Percentiles rank a stretch among this genome's conserved stretches.
Evolutionary conservation across 192 early-diverging fungal species (phyloP).

Genomic region (Chytriomyces sp.): DNA sequence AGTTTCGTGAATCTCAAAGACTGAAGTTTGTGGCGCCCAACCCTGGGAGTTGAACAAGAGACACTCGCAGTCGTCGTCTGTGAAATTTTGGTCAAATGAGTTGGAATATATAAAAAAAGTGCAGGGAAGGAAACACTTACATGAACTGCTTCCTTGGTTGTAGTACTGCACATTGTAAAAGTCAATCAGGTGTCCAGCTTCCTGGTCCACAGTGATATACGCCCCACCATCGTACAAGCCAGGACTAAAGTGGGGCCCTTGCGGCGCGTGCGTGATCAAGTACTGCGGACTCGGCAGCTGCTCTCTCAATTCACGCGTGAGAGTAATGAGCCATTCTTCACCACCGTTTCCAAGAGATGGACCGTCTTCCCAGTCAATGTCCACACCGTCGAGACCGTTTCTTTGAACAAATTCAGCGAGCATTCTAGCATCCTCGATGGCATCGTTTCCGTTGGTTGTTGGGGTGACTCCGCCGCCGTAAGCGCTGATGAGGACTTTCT

Average conservation of each 20-base stretch:
- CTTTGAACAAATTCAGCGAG: neutral
- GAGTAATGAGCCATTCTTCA: slow-evolving; percentile 13
- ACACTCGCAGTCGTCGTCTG: neutral
- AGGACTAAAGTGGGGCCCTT: slow-evolving; percentile 15
- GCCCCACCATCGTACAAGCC: slow-evolving; percentile 4
- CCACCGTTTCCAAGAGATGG: neutral
- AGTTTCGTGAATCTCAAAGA: slow-evolving; percentile 3
- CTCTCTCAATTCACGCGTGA: slow-evolving; percentile 6
- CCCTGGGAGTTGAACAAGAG: neutral
- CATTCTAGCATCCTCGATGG: neutral
- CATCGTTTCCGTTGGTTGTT: neutral
- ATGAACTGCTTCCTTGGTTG: slow-evolving; percentile 14
- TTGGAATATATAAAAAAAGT: neutral
- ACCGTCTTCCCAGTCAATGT: neutral
- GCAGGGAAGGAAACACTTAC: neutral
- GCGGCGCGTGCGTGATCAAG: slow-evolving; percentile 23
- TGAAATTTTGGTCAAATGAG: no score
- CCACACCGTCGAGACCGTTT: slow-evolving; percentile 11
- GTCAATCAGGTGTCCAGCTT: slow-evolving; percentile 10
- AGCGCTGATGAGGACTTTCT: slow-evolving; percentile 10
- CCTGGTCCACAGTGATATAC: slow-evolving; percentile 7
- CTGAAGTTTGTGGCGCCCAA: neutral
- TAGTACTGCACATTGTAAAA: slow-evolving; percentile 25
- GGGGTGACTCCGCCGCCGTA: slow-evolving; percentile 4
- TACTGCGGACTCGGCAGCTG: slow-evolving; percentile 5